Evolutionary conservation across 2,329 filamentous ascomycete genomes (phyloP), one percentile per base, ranked within the genome.

Genomic region (Arachnopeziza araneosa): DNA sequence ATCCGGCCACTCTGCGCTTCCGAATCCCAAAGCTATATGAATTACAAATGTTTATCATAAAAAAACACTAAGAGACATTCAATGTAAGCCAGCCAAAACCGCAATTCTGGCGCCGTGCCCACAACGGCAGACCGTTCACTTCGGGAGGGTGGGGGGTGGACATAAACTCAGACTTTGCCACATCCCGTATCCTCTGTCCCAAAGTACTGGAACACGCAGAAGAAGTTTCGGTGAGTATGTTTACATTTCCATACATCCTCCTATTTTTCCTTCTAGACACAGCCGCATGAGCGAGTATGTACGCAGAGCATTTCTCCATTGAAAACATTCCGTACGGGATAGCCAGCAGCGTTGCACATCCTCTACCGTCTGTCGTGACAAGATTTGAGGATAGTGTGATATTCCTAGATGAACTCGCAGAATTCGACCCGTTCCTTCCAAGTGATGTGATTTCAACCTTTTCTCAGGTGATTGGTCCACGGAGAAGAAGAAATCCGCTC

Each of bases 301-400:
- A 60, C 24, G 53, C 61, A 1, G 24, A 54, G 23, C 78, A 80
- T 63, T 84, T 84, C 65, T 81, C 79, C 0, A 67, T 80, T 50
- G 69, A 74, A 22, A 84, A 84, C 60, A 78, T 83, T 49, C 81
- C 81, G 0, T 83, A 80, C 55, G 80, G 80, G 10, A 75, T 83
- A 14, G 79, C 77, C 24, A 81, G 78, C 0, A 77, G 75, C 0
- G 51, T 61, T 8, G 61, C 61, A 0, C 75, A 79, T 57, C 57
- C 69, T 0, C 61, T 61, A 2, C 78, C 75, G 32, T 75, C 78
- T 60, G 77, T 76, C 52, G 83, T 74, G 1, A 85, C 83, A 0
- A 76, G 82, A 49, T 70, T 84, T 12, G 70, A 74, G 10, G 76
- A 84, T 56, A 72, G 73, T 5, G 78, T 84, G 0, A 72, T 85